Percentiles rank a stretch among this genome's conserved stretches.
Evolutionary conservation across 306 rosid genomes (phyloP).

Genomic region (Pachyrhizus erosus): DNA sequence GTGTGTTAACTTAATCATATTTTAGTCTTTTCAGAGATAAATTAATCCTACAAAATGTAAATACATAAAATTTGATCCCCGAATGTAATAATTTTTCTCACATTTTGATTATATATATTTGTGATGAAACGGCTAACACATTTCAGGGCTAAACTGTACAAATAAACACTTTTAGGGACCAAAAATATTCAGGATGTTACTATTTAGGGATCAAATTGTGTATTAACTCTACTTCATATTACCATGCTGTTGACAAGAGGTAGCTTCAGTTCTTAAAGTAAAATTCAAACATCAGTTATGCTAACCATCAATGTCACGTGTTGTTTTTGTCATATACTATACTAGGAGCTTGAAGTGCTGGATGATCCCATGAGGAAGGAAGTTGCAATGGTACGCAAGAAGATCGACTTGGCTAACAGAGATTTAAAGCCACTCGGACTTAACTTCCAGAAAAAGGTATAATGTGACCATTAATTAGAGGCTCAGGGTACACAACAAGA

Average conservation of each 20-base stretch:
- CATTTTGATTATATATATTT: not conserved
- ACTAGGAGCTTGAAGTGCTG: conserved; percentile 83
- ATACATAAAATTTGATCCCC: not conserved
- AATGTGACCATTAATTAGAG: not conserved
- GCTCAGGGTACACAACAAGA: not conserved
- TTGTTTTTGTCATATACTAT: conserved; percentile 32
- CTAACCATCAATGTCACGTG: not conserved
- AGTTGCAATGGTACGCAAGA: conserved; percentile 80
- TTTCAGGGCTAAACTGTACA: not conserved
- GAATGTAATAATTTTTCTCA: not conserved
- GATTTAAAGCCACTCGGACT: conserved; percentile 83
- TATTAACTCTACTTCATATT: not conserved
- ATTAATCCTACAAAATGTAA: not conserved
- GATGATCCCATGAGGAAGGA: conserved; percentile 89
- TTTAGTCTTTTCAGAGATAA: not conserved
- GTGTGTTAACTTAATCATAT: not conserved
- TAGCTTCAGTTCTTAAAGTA: conserved; percentile 23
- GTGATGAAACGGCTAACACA: conserved; percentile 5
- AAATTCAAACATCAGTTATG: not conserved
- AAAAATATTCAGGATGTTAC: not conserved
- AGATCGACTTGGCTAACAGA: conserved; percentile 67
- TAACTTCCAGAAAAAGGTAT: conserved; percentile 82
- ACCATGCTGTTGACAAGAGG: not conserved
- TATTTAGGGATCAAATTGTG: not conserved
- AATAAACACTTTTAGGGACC: not conserved